Conservation (phyloP, 306 rosid genomes). For the Betula pendula region DNA sequence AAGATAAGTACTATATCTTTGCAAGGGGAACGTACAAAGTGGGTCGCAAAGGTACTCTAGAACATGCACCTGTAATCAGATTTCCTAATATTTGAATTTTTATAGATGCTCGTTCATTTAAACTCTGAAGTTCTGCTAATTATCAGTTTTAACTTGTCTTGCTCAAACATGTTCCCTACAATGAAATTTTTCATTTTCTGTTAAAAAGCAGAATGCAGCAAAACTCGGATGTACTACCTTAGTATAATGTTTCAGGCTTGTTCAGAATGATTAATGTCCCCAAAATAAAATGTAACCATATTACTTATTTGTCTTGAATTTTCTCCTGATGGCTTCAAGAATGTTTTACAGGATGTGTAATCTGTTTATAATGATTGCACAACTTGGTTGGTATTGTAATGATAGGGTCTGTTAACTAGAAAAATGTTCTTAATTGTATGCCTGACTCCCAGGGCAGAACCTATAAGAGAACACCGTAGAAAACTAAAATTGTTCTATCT, state of each 20-base stretch:
- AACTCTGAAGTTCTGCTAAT: neutral
- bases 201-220: neutral
- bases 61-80: neutral
- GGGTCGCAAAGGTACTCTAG: slow-evolving; percentile 83
- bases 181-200: neutral
- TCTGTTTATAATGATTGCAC: neutral
- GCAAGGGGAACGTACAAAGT: slow-evolving; percentile 69
- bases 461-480: neutral
- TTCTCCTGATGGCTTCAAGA: neutral
- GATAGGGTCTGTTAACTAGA: neutral
- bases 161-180: neutral
- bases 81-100: neutral
- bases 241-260: neutral
- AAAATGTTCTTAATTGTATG: neutral
- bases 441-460: neutral
- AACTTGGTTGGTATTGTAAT: neutral
- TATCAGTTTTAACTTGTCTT: neutral
- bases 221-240: neutral
- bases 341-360: neutral
- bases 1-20: slow-evolving; percentile 72
- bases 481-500: neutral
- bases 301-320: neutral
- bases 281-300: neutral
- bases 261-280: neutral
- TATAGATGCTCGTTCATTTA: neutral